Base-by-base conservation (phyloP, 139 green algal species). In the Tetradesmus lagerheimii region DNA sequence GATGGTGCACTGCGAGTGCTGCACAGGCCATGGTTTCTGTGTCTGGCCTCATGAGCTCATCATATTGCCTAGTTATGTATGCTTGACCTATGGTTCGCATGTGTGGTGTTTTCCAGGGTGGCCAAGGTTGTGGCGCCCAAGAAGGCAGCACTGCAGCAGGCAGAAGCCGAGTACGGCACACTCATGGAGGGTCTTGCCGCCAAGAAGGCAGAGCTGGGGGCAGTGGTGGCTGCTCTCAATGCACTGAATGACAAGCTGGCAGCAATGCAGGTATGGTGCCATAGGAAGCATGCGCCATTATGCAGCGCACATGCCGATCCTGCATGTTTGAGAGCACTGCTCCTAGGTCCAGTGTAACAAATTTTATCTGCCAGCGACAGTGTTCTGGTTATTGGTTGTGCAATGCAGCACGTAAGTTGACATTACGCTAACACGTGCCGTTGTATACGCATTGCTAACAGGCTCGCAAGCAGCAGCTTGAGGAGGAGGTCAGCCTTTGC, bases 171-270 rank as follows among this genome's bases (percentile, higher is more conserved):
- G 86, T 84, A 92, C 27, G 38, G 18, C 8, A 25, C 14, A 29
- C 86, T 98, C 38, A 97, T 97, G 95, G 81, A 67, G 9, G 94
- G 82, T 5, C 91, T 98, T 35, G 89, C 90, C 15, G 89, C 88
- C 31, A 97, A 97, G 93, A 93, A 97, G 81, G 96, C 93, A 27
- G 93, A 96, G 89, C 94, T 98, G 38, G 93, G 93, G 78, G 85
- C 92, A 87, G 95, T 98, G 39, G 93, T 96, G 92, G 95, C 96
- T 84, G 96, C 96, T 78, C 90, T 98, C 31, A 93, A 91, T 12
- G 93, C 86, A 11, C 94, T 98, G 27, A 96, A 98, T 64, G 94
- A 92, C 31, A 93, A 98, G 89, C 93, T 98, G 41, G 88, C 92
- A 66, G 88, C 91, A 29, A 86, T 98, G 75, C 95, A 98, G 90